Base-by-base conservation (phyloP, 1,139 yeast species). In the Chernovozyma aurita region DNA sequence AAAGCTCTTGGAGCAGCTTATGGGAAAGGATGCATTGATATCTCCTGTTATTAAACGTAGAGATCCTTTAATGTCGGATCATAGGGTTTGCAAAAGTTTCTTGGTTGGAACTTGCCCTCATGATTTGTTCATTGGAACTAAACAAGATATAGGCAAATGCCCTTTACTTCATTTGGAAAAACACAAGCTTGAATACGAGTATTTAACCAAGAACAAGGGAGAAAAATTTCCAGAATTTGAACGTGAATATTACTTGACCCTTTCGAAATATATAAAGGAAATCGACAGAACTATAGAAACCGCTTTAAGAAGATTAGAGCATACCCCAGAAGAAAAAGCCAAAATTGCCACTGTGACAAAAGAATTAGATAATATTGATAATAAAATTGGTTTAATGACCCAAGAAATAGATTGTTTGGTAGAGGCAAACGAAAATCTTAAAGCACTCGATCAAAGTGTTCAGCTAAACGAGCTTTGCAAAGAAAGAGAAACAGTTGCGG, bases 51-150 rank as follows among this genome's bases (percentile, higher is more conserved):
- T 56, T 38, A 43, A 61, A 49, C 43, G 77, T 47, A 48, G 66
- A 56, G 59, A 70, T 46, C 60, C 77, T 29, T 70, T 70, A n/a
- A 60, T 88, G 49, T 69, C 78, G 20, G 85, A 82, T 42, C 76
- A 81, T 14, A 66, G 77, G 33, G 80, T 88, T 11, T 90, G 97
- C 57, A 84, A 85, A 53, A 70, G 86, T 20, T 90, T 81, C 55
- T 57, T 92, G 13, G 87, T 87, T 6, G 96, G 95, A 1, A 75
- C 77, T n/a, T 90, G 97, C 50, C 94, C 95, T 0, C 85, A 85
- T 55, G 96, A 88, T 48, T 57, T 90, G 39, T 84, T 90, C 52
- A 73, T 74, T 13, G 87, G 87, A 4, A 85, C 97, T 13, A 88
- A 87, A 56, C 86, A 85, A 52, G 88, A 85, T 53, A 57, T 85